These are phyloP conservation scores for Melastoma malabathricum DNA, from an alignment of 345 rosid genomes.

Conservation along the genomic window DNA sequence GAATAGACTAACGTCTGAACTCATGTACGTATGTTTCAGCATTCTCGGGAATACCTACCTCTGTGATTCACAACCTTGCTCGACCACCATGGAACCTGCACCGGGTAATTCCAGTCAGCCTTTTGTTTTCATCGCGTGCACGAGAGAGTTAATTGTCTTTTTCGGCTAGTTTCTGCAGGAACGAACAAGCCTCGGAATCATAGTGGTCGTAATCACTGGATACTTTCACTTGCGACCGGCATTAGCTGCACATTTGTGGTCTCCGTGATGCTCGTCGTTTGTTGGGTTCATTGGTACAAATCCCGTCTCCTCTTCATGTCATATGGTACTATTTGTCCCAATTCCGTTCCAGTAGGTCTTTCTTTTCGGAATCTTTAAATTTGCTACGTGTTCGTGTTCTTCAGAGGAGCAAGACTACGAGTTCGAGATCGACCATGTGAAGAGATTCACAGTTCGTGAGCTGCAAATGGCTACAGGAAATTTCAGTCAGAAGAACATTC, in stretches of 20 bases:
- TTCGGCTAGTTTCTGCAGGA: constrained; percentile 20
- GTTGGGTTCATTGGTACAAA: constrained; percentile 74
- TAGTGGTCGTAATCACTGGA: constrained; percentile 34
- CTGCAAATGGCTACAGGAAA: constrained; percentile 67
- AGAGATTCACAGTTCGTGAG: constrained; percentile 75
- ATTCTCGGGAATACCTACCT: constrained; percentile 56
- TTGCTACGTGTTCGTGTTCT: neutral
- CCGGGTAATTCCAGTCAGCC: constrained; percentile 33
- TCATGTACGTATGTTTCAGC: neutral
- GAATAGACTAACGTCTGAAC: neutral
- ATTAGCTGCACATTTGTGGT: constrained; percentile 53
- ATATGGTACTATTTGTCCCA: constrained; percentile 30
- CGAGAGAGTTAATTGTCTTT: neutral
- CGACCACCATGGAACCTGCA: constrained; percentile 30
- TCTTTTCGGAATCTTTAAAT: neutral
- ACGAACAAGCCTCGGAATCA: constrained; percentile 15
- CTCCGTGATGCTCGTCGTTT: constrained; percentile 50
- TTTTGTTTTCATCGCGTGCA: neutral
- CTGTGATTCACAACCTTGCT: constrained; percentile 52
- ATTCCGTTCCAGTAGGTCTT: neutral
- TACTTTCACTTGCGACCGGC: constrained; percentile 52
- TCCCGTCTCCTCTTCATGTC: constrained; percentile 44
- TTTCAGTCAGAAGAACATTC: constrained; percentile 60
- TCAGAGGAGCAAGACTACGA: constrained; percentile 86
- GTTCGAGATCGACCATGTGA: constrained; percentile 72